Evolutionary conservation across 1,284 basidiomycete genomes (phyloP), one percentile per base, ranked within the genome.

Genomic region (Irpex sp.): DNA sequence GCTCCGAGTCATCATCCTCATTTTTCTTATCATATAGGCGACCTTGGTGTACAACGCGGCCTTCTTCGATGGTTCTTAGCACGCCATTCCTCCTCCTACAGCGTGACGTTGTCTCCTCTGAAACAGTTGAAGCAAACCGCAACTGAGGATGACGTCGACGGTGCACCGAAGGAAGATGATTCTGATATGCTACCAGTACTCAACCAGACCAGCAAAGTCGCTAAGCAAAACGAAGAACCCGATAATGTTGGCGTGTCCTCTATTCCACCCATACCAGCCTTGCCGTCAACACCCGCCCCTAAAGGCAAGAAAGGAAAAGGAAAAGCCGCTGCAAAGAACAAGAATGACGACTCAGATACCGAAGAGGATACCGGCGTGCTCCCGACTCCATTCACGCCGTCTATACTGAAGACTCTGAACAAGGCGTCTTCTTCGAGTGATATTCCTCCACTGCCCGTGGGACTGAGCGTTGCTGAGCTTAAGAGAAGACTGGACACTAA

Each of bases 31-130:
- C 23, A 55, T 19, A 47, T 69, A 86, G 91, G 91, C 19, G 93
- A 94, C 67, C 79, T 94, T 14, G 92, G 92, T 12, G 85, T 92
- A 1, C 91, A 93, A 69, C 85, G 90, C 53, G 91, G 92, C 16
- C 67, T 94, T 4, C 73, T 90, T 53, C 80, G 86, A 47, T 94
- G 91, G 91, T 82, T 87, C 63, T 75, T 92, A 39, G 79, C 88
- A 2, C 79, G 85, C 19, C 87, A 92, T 71, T 82, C 81, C 21
- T 76, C 82, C 10, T 59, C 65, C 35, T 73, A 86, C 67, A 68
- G 72, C 1, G 77, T 83, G 66, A 75, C 73, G n/a, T 72, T 86
- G 49, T 82, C 81, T 14, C 82, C 86, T 5, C 73, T 82, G 63
- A 88, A 87, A 69, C 72, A 82, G 35, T 75, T 74, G 19, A 51